Conservation (phyloP, 192 early-diverging fungal genomes). For the Phlyctochytrium bullatum region DNA sequence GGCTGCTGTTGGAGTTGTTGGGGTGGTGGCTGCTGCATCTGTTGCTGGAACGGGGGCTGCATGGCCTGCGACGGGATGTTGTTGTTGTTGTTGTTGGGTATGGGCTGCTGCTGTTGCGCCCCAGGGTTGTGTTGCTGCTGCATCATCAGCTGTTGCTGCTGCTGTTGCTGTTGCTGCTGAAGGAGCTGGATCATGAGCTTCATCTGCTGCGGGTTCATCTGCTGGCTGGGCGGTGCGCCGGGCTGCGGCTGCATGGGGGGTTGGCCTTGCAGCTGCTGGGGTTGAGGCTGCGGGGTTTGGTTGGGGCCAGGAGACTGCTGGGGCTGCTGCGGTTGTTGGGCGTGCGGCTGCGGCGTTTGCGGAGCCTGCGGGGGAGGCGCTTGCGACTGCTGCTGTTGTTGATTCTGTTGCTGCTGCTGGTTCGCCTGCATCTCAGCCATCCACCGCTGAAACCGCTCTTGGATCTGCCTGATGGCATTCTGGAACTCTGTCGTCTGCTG, state of each 20-base stretch:
- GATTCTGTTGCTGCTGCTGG: neutral
- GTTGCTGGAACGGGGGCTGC: neutral
- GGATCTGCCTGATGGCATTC: neutral
- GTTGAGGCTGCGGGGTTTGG: too few species aligned
- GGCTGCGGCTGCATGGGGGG: too few species aligned
- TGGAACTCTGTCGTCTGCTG: neutral
- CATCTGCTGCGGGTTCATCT: too few species aligned
- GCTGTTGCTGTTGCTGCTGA: slow-evolving; percentile 3
- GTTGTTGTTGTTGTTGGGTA: neutral
- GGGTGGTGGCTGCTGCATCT: neutral
- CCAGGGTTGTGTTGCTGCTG: neutral
- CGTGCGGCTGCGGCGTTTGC: neutral
- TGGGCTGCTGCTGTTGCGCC: neutral
- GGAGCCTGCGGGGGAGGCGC: neutral
- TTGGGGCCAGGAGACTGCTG: too few species aligned
- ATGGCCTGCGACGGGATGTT: neutral
- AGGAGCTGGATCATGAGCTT: neutral
- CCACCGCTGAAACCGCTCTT: neutral
- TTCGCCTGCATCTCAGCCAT: neutral
- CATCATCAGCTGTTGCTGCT: neutral
- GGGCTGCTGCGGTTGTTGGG: too few species aligned
- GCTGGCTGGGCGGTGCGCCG: too few species aligned
- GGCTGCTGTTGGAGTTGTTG: neutral
- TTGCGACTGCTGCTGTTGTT: neutral
- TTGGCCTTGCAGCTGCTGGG: too few species aligned